Percentiles rank a stretch among this genome's conserved stretches.
phyloP scores from a whole-genome alignment of 2,329 filamentous ascomycete genomes.

The Alternaria tenuissima region DNA sequence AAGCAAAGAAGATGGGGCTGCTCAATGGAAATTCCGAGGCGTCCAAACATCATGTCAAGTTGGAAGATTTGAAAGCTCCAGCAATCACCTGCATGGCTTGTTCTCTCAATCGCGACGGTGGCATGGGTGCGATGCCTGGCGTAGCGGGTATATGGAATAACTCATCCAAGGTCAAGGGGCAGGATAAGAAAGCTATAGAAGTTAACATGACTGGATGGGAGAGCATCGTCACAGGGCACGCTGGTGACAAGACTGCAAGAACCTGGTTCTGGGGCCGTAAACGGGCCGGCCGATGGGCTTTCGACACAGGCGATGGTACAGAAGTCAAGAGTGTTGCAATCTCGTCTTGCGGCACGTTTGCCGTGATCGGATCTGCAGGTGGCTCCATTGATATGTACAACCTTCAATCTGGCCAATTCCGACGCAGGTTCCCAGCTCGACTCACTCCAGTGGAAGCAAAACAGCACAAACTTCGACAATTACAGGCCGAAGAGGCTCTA shows the following conservation, averaged over 20 bases:
- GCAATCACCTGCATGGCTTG: slow-evolving; percentile 92
- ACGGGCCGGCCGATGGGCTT: slow-evolving; percentile 89
- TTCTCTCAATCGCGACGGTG: slow-evolving; percentile 92
- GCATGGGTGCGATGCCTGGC: slow-evolving; percentile 84
- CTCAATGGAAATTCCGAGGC: slow-evolving; percentile 65
- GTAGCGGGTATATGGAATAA: slow-evolving; percentile 86
- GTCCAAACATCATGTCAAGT: slow-evolving; percentile 68
- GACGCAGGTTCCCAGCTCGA: slow-evolving; percentile 84
- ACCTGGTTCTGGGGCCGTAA: slow-evolving; percentile 99
- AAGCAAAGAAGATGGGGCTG: slow-evolving; percentile 86
- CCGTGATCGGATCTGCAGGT: slow-evolving; percentile 81
- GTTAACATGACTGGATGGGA: slow-evolving; percentile 92
- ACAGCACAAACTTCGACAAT: slow-evolving; percentile 72
- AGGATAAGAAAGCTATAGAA: slow-evolving; percentile 73
- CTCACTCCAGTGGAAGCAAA: slow-evolving; percentile 81
- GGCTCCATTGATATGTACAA: slow-evolving; percentile 96
- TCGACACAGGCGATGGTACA: slow-evolving; percentile 83
- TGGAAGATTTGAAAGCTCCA: slow-evolving; percentile 83
- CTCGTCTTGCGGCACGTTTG: slow-evolving; percentile 92
- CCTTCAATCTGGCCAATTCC: slow-evolving; percentile 87
- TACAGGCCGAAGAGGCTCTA: slow-evolving; percentile 62
- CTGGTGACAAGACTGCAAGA: slow-evolving; percentile 81
- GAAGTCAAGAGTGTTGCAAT: slow-evolving; percentile 85
- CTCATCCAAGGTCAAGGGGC: slow-evolving; percentile 65
- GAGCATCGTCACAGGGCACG: slow-evolving; percentile 92